Evolutionary conservation across 306 rosid species (phyloP), one percentile per base, ranked within the genome.

Genomic region (Leucaena leucocephala): DNA sequence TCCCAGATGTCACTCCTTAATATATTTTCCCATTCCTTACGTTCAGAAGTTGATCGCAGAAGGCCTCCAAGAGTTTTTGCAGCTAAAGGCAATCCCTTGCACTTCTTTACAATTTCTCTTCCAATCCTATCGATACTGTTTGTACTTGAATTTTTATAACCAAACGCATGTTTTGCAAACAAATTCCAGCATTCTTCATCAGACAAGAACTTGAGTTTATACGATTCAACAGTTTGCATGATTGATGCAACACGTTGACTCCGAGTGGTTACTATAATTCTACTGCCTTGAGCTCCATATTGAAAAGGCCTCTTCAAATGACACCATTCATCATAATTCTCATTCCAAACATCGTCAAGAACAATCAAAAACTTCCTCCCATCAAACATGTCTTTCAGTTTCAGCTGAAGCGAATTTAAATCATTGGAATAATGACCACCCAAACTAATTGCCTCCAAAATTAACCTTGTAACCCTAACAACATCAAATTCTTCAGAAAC

Each of bases 321-420:
- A 21, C 52, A 48, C 91, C 87, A 87, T 39, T 55, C 69, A 42
- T 52, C 72, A 63, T 85, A 71, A 33, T 78, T 82, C 34, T 89
- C 83, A n/a, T 82, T 85, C 90, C 90, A 85, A n/a, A 87, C 79
- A 48, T 89, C 93, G 67, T 89, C 93, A 46, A 87, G 21, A 34
- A 89, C 86, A 8, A 89, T 71, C 6, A 89, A 43, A 69, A 81
- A 87, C 76, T 48, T 82, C 13, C 80, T 77, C 66, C 71, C 79
- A 63, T 3, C 6, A 9, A 85, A 4, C 54, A 27, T 2, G 59
- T 15, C 39, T 43, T 75, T 81, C 12, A 89, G 36, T 22, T 77
- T 12, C 3, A 38, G 43, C 68, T 87, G 90, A 8, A 85, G 78
- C 27, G 77, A 69, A 71, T 87, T 87, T 19, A 82, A 65, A 21